A percentile compares a stretch with the other conserved stretches of the same genome.
Evolutionary conservation across 2,329 filamentous ascomycete species (phyloP).

Genomic region (Lojkania enalia): DNA sequence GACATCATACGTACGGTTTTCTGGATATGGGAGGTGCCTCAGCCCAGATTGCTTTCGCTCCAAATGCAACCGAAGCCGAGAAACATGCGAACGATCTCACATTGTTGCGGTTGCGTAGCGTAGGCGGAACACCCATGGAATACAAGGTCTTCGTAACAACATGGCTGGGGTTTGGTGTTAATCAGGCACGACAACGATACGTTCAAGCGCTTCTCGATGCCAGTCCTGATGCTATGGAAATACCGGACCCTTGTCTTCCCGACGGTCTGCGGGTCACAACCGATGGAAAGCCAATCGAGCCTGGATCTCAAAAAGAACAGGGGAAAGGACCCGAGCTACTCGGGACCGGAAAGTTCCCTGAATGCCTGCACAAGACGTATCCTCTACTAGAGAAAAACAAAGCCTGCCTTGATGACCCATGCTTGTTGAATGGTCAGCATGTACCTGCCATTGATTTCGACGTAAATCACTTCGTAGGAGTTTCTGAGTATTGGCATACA

Average conservation of each 20-base stretch:
- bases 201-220: conserved; percentile 74
- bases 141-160: conserved; percentile 93
- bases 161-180: conserved; percentile 97
- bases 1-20: conserved; percentile 94
- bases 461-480: conserved; percentile 95
- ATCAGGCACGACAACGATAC: conserved; percentile 85
- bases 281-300: conserved; percentile 64
- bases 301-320: conserved; percentile 47
- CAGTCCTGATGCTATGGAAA: conserved; percentile 64
- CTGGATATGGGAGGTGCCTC: conserved; percentile 98
- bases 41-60: conserved; percentile 96
- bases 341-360: conserved; percentile 84
- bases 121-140: conserved; percentile 77
- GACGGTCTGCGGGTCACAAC: conserved; percentile 72
- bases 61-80: conserved; percentile 84
- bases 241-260: conserved; percentile 91
- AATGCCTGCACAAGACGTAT: conserved; percentile 80
- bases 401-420: conserved; percentile 80
- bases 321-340: conserved; percentile 61
- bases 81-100: conserved; percentile 91
- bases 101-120: conserved; percentile 77
- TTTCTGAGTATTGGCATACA: conserved; percentile 98
- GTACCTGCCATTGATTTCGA: conserved; percentile 96
- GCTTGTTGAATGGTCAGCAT: conserved; percentile 86
- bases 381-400: conserved; percentile 88